Conservation (phyloP, 2,329 filamentous ascomycete genomes). For the Sclerotinia subarctica region DNA sequence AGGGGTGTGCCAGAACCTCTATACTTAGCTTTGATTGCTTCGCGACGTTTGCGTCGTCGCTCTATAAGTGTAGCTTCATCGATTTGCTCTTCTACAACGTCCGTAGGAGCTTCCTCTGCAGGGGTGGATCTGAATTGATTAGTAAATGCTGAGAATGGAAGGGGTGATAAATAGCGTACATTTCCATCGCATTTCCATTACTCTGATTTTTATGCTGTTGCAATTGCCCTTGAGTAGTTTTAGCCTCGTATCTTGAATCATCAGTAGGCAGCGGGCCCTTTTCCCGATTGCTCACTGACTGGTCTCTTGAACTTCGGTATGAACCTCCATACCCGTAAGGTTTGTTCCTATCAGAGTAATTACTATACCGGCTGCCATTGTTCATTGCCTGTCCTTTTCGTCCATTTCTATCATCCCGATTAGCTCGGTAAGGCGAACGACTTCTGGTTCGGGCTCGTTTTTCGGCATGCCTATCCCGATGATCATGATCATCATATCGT, state of each 20-base stretch:
- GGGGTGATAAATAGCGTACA: conserved; percentile 34
- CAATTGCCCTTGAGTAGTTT: conserved; percentile 61
- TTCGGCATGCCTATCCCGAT: conserved; percentile 49
- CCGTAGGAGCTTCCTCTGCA: conserved; percentile 40
- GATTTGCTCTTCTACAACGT: conserved; percentile 54
- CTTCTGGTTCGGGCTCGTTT: conserved; percentile 54
- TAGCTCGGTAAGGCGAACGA: conserved; percentile 47
- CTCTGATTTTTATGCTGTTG: conserved; percentile 45
- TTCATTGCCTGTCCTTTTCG: conserved; percentile 27
- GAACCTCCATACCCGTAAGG: conserved; percentile 42
- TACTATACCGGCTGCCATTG: conserved; percentile 26
- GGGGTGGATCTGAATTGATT: conserved; percentile 25
- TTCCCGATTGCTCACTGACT: conserved; percentile 63
- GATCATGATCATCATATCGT: conserved; percentile 52
- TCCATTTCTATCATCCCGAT: conserved; percentile 33
- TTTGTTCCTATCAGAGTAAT: conserved; percentile 26
- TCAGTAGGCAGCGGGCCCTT: conserved; percentile 57
- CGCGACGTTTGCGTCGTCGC: conserved; percentile 76
- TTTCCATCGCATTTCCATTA: conserved; percentile 42
- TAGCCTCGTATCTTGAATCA: conserved; percentile 62
- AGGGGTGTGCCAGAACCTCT: conserved; percentile 67
- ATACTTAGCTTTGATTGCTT: conserved; percentile 82
- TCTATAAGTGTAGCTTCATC: conserved; percentile 83
- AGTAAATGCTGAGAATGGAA: conserved; percentile 18
- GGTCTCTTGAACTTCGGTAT: conserved; percentile 51